Evolutionary conservation across 306 rosid species (phyloP), one percentile per base, ranked within the genome.

Genomic region (Rosa lucieae): DNA sequence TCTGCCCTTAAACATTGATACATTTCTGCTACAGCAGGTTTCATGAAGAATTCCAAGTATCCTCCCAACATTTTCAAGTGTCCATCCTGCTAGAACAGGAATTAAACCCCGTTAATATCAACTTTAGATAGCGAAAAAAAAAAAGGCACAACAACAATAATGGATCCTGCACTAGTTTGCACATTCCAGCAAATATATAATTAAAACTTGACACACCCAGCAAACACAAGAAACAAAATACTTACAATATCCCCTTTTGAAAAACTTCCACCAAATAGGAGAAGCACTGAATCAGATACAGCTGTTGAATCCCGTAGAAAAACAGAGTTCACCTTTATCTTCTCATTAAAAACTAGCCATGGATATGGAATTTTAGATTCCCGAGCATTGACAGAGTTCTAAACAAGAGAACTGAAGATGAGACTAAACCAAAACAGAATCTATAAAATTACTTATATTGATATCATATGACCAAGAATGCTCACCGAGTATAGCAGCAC

Each of bases 231-330:
- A 65, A 69, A 53, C 21, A 43, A 70, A 79, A 58, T 49, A 84
- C 98, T 77, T 84, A 95, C 98, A 58, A 58, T 72, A 70, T 88
- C 92, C 77, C 97, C 99, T 84, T 81, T 88, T 44, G 81, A 84
- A 68, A 93, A 83, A 83, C 84, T 87, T 81, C 99, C 99, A 77
- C 99, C 99, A 86, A 96, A 91, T 39, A 96, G 87, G 78, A 96
- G 99, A 76, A 93, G 80, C 79, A 83, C 77, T 10, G 99, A 91
- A 84, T 95, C 99, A 81, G 92, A 84, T 59, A 95, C 90, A 52
- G 93, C 99, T 68, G 99, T 93, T 67, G 99, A 91, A 88, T 95
- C 99, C 65, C 97, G 98, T 78, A 95, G 94, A 74, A 95, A 93
- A 84, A 95, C 89, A 44, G 99, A 93, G 87, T 95, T 93, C 91